Evolutionary conservation across 2,329 filamentous ascomycete genomes (phyloP), one percentile per base, ranked within the genome.

Genomic region (Epichloe uncinata): DNA sequence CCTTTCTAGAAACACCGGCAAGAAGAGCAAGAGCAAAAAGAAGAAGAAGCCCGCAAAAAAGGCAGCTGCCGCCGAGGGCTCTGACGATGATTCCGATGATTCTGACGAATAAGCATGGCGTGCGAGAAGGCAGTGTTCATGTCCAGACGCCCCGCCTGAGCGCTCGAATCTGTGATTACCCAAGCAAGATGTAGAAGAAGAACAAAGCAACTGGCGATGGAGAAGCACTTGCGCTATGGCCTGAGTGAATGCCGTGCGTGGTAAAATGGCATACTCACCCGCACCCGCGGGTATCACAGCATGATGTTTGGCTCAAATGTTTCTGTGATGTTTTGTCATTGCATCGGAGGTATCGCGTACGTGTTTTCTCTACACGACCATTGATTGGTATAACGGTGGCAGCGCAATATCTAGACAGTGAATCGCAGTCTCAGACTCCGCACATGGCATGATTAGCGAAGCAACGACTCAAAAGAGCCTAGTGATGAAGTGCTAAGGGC

Each of bases 11-110:
- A 86, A 87, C 72, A 89, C 90, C 67, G 90, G 88, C 65, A 88
- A 88, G 75, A 93, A 89, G 77, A 94, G 90, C 80, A 89, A 86
- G 78, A 81, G 85, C 75, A 85, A 47, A 70, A 85, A 85, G 78
- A 84, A 84, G 79, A 80, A 79, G 70, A 74, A 78, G 63, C 64
- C 71, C 33, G 67, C 66, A 72, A 75, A 65, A 73, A 73, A 72
- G 68, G 63, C 67, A 48, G 66, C 62, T 13, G 63, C 60, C 50
- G 60, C 55, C 18, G 55, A 61, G 48, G 58, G 63, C 38, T 65
- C 63, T 54, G 66, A 69, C 48, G 66, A 67, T 36, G 64, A 69
- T 54, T 66, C 63, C 55, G 58, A 58, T 36, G 56, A 60, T 22
- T 56, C 50, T 41, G 53, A 56, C 45, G 54, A 58, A 48, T 55